Evolutionary conservation across 371 early-diverging fungal species (phyloP).

Genomic region (Actinomortierella ambigua): DNA sequence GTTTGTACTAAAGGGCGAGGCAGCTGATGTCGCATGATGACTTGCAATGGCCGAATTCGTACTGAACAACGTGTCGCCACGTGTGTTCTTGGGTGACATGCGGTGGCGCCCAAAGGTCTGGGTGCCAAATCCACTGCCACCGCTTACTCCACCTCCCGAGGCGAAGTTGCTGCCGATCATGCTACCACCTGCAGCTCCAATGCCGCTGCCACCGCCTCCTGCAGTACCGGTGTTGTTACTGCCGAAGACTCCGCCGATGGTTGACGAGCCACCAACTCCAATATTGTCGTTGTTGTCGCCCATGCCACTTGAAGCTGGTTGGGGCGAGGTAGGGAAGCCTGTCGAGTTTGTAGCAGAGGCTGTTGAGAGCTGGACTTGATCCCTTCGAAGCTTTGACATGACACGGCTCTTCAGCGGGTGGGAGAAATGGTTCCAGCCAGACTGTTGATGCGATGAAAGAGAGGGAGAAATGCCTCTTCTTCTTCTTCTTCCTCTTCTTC

Average conservation of each 20-base stretch:
- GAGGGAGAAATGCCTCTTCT: no score
- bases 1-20: no score
- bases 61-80: neutral
- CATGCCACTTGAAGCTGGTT: constrained; percentile 4
- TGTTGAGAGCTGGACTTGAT: constrained; percentile 33
- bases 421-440: no score
- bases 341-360: constrained; percentile 28
- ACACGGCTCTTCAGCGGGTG: constrained; percentile 30
- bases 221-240: neutral
- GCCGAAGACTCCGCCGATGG: neutral
- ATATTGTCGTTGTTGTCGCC: constrained; percentile 1
- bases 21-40: no score
- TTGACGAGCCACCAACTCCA: neutral
- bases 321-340: constrained; percentile 28
- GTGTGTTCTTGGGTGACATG: constrained; percentile 22
- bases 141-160: constrained; percentile 3
- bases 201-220: neutral
- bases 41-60: no score
- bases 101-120: constrained; percentile 14
- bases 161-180: neutral
- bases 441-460: no score
- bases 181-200: neutral
- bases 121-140: neutral
- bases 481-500: no score
- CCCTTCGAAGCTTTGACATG: constrained; percentile 41